These are phyloP conservation scores for Cryptococcus hybrid DNA, from an alignment of 1,284 basidiomycete species.

Conservation along the genomic window DNA sequence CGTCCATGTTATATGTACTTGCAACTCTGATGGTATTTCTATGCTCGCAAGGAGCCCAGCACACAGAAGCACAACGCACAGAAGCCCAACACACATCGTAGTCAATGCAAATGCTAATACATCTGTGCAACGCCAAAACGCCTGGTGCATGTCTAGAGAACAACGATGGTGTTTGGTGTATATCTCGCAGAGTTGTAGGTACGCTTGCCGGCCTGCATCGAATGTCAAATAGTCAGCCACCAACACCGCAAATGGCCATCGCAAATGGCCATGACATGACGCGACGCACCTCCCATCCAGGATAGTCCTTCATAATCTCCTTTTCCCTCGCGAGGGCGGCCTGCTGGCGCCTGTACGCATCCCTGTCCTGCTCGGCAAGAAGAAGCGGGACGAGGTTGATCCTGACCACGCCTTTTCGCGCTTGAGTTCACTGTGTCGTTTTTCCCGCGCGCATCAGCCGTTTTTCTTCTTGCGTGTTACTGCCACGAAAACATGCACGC, in stretches of 20 bases:
- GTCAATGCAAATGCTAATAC: constrained; percentile 6
- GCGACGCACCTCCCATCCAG: constrained; percentile 86
- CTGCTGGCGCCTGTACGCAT: constrained; percentile 75
- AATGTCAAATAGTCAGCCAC: neutral
- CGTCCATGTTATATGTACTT: no score
- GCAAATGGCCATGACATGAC: neutral
- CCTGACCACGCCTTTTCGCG: constrained; percentile 94
- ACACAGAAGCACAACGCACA: no score
- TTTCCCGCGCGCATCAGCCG: neutral
- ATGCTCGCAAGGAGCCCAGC: no score
- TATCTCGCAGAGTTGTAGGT: constrained; percentile 84
- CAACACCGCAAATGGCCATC: neutral
- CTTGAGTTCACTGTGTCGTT: constrained; percentile 67
- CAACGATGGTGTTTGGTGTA: constrained; percentile 58
- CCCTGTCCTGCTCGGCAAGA: constrained; percentile 90
- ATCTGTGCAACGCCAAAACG: neutral
- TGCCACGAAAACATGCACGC: constrained; percentile 42
- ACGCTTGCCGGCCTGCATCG: constrained; percentile 66
- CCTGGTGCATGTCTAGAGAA: constrained; percentile 38
- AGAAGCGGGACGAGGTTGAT: constrained; percentile 92
- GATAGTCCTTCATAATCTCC: constrained; percentile 94
- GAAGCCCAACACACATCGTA: no score
- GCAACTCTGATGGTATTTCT: no score
- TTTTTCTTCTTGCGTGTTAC: neutral
- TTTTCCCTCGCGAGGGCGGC: constrained; percentile 78